Percentiles rank a stretch among this genome's conserved stretches.
Conservation (phyloP, 1,139 yeast genomes). For the Pichia sp. region DNA sequence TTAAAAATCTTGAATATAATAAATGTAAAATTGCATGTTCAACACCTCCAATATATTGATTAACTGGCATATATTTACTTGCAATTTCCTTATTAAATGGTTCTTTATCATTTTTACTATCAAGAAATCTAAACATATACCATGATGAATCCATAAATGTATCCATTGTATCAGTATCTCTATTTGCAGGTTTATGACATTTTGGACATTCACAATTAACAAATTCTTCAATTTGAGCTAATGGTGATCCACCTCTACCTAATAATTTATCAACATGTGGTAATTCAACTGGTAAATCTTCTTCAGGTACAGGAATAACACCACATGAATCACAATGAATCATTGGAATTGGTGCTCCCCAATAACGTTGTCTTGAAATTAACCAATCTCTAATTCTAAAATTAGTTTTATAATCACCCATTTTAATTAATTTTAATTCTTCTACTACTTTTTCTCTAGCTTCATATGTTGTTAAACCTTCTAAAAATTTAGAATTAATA, state of each 20-base stretch:
- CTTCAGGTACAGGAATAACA: conserved; percentile 81
- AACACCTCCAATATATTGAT: conserved; percentile 87
- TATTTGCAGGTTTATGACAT: conserved; percentile 66
- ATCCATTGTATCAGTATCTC: conserved; percentile 98
- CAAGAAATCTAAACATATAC: conserved; percentile 85
- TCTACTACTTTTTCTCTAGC: conserved; percentile 49
- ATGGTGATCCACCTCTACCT: conserved; percentile 63
- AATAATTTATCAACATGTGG: conserved; percentile 51
- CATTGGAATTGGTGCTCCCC: conserved; percentile 99
- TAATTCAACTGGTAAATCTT: conserved; percentile 71
- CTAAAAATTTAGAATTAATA: conserved; percentile 42
- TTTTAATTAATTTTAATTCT: conserved; percentile 32
- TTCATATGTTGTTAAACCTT: conserved; percentile 42
- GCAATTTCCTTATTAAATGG: conserved; percentile 55
- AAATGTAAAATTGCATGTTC: conserved; percentile 94
- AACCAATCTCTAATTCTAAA: conserved; percentile 85
- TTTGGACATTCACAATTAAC: conserved; percentile 72
- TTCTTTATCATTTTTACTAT: conserved; percentile 49
- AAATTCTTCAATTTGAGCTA: conserved; percentile 63
- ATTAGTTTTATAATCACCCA: conserved; percentile 48
- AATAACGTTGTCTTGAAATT: conserved; percentile 86
- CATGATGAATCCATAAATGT: conserved; percentile 97
- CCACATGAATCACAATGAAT: conserved; percentile 84
- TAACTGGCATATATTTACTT: conserved; percentile 66
- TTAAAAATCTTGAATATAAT: conserved; percentile 73